These are phyloP conservation scores for Fraxinus floribunda DNA, from an alignment of 305 asterid genomes.

Conservation along the genomic window DNA sequence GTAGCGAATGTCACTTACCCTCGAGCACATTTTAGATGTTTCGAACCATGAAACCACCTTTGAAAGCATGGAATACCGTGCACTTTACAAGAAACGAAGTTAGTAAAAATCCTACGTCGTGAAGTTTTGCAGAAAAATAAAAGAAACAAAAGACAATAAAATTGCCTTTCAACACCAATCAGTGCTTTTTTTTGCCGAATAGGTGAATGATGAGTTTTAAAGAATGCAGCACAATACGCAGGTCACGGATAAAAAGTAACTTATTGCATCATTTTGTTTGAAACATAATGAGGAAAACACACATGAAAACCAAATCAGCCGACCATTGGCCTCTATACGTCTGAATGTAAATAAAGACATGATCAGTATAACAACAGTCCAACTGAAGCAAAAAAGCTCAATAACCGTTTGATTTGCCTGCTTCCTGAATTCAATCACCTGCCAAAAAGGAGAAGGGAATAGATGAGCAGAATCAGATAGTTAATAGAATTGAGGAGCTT, in stretches of 20 bases:
- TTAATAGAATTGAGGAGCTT: neutral
- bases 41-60: neutral
- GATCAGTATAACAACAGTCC: constrained; percentile 22
- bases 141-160: neutral
- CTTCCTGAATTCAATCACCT: constrained; percentile 4
- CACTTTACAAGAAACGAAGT: too few relatives aligned
- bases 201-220: neutral
- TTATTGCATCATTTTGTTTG: constrained; percentile 24
- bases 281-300: constrained; percentile 22
- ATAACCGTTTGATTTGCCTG: constrained; percentile 28
- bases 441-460: neutral
- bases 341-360: constrained; percentile 22
- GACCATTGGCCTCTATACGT: constrained; percentile 15
- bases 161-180: neutral
- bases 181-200: neutral
- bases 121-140: neutral
- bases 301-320: constrained; percentile 23
- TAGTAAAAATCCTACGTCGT: neutral
- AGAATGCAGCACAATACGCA: neutral
- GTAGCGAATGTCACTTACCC: neutral
- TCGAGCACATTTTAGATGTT: neutral
- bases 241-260: neutral
- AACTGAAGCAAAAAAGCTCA: constrained; percentile 19
- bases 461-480: neutral
- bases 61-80: neutral